Evolutionary conservation across 164 flowering plant genomes (phyloP).

Genomic region (Houttuynia cordata): DNA sequence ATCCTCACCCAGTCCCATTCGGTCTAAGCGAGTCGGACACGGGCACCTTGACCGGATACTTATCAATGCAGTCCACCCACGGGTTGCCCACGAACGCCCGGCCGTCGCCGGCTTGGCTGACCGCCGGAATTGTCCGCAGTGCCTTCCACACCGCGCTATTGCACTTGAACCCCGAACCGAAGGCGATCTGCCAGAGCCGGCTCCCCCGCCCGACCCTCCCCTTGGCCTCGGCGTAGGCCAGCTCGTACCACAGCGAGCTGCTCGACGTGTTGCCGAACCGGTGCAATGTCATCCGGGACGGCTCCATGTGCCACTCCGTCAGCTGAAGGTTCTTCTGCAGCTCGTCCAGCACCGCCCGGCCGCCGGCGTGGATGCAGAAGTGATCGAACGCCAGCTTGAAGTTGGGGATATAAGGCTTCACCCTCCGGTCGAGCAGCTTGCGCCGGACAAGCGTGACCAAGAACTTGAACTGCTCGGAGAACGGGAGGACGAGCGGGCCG

Average conservation of each 20-base stretch:
- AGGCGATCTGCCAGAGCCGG: conserved; percentile 84
- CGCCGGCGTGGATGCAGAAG: conserved; percentile 79
- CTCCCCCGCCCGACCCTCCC: conserved; percentile 49
- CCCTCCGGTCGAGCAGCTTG: conserved; percentile 37
- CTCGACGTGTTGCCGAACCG: conserved; percentile 80
- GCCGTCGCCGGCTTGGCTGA: not conserved
- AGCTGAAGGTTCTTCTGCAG: conserved; percentile 61
- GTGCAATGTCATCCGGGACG: conserved; percentile 79
- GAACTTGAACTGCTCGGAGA: conserved; percentile 63
- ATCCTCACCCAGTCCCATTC: no score
- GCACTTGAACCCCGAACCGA: conserved; percentile 88
- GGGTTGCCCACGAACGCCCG: conserved; percentile 30
- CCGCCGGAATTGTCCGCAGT: conserved; percentile 22
- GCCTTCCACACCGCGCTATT: conserved; percentile 87
- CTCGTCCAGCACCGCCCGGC: conserved; percentile 72
- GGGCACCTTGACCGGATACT: conserved; percentile 49
- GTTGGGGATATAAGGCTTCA: conserved; percentile 78
- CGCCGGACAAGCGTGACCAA: conserved; percentile 38
- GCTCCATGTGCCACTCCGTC: conserved; percentile 78
- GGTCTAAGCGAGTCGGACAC: no score
- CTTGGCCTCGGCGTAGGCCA: conserved; percentile 62
- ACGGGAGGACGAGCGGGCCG: conserved; percentile 66
- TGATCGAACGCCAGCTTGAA: conserved; percentile 56
- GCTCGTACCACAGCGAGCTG: conserved; percentile 43
- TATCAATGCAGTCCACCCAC: conserved; percentile 38